Percentiles rank a stretch among this genome's conserved stretches.
phyloP scores from a whole-genome alignment of 768 basidiomycete genomes.

The Panaeolus cyanescens region DNA sequence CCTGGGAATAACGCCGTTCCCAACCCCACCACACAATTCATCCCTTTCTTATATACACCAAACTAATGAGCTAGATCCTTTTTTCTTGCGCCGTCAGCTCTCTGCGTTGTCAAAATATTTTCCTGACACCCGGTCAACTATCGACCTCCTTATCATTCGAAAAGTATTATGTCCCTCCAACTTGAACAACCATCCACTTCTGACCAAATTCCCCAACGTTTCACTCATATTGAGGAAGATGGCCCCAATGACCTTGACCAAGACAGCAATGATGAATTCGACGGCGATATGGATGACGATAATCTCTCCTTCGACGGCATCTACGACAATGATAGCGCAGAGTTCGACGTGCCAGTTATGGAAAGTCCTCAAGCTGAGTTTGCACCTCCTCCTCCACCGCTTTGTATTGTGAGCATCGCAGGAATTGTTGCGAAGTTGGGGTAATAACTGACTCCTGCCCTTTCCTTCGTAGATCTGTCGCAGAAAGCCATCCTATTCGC shows the following conservation, averaged over 20 bases:
- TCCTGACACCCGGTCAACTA: too few species aligned
- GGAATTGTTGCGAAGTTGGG: conserved; percentile 3
- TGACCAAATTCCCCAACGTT: background rate
- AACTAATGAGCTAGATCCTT: background rate
- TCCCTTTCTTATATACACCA: background rate
- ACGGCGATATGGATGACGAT: conserved; percentile 10
- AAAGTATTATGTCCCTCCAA: conserved; percentile 8
- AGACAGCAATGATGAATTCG: conserved; percentile 7
- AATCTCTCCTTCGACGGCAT: conserved; percentile 11
- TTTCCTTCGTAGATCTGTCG: conserved; percentile 21
- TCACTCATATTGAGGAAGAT: background rate
- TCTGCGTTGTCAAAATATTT: background rate
- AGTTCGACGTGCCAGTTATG: background rate
- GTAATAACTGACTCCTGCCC: background rate
- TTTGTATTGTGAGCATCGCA: conserved; percentile 10
- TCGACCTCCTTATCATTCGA: background rate
- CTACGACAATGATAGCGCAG: conserved; percentile 7
- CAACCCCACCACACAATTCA: background rate
- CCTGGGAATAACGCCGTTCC: background rate
- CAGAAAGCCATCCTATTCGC: conserved; percentile 17
- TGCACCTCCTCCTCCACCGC: background rate
- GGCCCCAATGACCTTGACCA: conserved; percentile 5
- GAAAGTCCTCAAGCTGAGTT: conserved; percentile 1
- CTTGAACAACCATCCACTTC: background rate
- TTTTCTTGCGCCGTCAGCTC: background rate